Evolutionary conservation across 75 land plant species (phyloP).

Genomic region (Pinus taeda): DNA sequence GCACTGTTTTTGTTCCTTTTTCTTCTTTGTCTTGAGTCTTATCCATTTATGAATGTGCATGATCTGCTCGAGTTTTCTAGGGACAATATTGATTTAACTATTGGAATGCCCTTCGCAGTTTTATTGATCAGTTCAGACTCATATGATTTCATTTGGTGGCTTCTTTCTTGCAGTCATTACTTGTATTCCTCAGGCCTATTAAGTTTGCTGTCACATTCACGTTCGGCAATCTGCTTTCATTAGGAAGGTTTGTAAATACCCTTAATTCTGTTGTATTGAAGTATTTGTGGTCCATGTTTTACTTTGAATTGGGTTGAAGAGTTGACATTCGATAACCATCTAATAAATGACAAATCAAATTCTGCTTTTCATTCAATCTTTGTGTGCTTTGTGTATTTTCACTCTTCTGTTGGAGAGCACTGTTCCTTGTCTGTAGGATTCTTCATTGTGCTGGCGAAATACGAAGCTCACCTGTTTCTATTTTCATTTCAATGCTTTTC

Average conservation of each 20-base stretch:
- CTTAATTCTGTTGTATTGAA: not conserved
- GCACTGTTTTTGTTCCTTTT: too few relatives aligned
- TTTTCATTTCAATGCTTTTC: not conserved
- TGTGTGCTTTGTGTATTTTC: not conserved
- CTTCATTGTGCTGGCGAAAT: not conserved
- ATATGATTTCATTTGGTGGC: not conserved
- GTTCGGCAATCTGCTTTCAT: constrained; percentile 72
- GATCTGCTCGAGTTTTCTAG: too few relatives aligned
- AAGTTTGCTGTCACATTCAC: constrained; percentile 88
- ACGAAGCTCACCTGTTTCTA: not conserved
- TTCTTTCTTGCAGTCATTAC: constrained; percentile 59
- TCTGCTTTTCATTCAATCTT: not conserved
- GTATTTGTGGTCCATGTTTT: constrained; percentile 2
- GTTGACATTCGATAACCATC: not conserved
- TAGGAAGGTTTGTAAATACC: constrained; percentile 69
- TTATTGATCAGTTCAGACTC: not conserved
- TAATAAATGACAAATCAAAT: not conserved
- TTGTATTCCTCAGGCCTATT: constrained; percentile 76
- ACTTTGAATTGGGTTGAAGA: not conserved
- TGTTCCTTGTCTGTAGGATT: constrained; percentile 1
- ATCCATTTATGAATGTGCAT: too few relatives aligned
- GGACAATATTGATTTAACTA: too few relatives aligned
- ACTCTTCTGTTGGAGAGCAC: not conserved
- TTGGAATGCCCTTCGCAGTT: too few relatives aligned
- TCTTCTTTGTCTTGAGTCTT: too few relatives aligned